phyloP scores from a whole-genome alignment of 352 stramenopile species.

The Globisporangium apiculatum region DNA sequence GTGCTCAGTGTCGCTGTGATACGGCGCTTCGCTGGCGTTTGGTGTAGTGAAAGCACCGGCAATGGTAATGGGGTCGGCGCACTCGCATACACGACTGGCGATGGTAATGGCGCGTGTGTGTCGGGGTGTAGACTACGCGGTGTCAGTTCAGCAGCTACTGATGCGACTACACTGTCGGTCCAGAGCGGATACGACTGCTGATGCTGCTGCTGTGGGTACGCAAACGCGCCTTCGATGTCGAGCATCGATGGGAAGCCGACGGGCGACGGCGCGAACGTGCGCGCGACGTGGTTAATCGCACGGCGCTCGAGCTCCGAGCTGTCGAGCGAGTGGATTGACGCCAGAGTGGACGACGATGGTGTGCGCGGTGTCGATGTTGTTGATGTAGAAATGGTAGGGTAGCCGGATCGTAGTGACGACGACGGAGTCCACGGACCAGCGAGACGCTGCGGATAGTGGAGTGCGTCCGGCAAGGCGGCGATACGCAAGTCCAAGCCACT shows the following conservation, averaged over 20 bases:
- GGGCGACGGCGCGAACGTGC: not conserved
- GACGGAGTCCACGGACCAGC: too few species aligned
- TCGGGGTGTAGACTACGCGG: not conserved
- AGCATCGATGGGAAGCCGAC: not conserved
- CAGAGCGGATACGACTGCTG: not conserved
- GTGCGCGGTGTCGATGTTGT: not conserved
- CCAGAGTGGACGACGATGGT: not conserved
- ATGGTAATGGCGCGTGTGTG: not conserved
- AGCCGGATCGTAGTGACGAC: not conserved
- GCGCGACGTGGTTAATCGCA: conserved; percentile 5
- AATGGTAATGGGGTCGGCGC: conserved; percentile 1
- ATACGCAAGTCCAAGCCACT: not conserved
- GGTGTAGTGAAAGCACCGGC: not conserved
- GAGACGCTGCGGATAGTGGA: not conserved
- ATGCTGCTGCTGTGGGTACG: not conserved
- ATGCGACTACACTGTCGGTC: not conserved
- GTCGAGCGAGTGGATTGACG: conserved; percentile 1
- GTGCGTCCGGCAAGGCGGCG: not conserved
- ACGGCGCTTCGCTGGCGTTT: conserved; percentile 3
- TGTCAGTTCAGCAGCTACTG: not conserved
- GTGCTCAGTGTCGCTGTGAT: conserved; percentile 10
- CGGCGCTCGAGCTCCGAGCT: conserved; percentile 7
- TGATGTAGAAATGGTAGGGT: not conserved
- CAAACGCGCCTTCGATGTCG: not conserved
- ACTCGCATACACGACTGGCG: not conserved